These are phyloP conservation scores for Penicillium sclerotigenum DNA, from an alignment of 2,329 filamentous ascomycete species.

Conservation along the genomic window DNA sequence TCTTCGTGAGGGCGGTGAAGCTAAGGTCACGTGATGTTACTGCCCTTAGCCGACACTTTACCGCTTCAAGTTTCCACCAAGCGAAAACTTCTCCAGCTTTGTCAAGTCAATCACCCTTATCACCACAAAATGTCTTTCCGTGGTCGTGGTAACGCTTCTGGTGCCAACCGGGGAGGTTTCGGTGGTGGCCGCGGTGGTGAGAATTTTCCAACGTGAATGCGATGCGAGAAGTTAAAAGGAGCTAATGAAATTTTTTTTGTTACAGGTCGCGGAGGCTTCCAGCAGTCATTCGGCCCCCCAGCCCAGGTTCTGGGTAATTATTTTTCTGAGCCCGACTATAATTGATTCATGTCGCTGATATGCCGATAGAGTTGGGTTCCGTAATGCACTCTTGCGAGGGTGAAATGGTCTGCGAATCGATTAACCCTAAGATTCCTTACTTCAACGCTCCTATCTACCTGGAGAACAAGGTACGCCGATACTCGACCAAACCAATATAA, in stretches of 20 bases:
- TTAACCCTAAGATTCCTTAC: conserved; percentile 93
- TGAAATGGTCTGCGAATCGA: conserved; percentile 95
- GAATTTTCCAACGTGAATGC: conserved; percentile 10
- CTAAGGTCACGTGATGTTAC: conserved; percentile 29
- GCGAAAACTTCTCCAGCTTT: conserved; percentile 39
- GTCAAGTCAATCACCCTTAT: conserved; percentile 28
- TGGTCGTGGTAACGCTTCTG: conserved; percentile 51
- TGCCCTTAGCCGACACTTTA: conserved; percentile 41
- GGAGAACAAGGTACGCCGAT: conserved; percentile 77
- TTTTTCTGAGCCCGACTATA: conserved; percentile 1
- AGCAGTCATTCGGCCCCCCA: conserved; percentile 61
- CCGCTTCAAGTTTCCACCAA: conserved; percentile 46
- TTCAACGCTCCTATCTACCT: conserved; percentile 99
- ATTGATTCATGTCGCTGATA: conserved; percentile 30
- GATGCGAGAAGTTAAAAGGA: conserved; percentile 11
- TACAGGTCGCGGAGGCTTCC: conserved; percentile 61
- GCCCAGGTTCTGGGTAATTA: conserved; percentile 56
- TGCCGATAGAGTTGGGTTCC: conserved; percentile 73
- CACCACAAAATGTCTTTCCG: conserved; percentile 61
- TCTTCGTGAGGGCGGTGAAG: conserved; percentile 33
- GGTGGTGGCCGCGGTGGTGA: conserved; percentile 43
- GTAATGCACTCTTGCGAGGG: conserved; percentile 95
- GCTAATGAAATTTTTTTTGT: conserved; percentile 38
- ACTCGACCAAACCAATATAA: background rate
- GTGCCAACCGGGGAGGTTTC: conserved; percentile 53